Base-by-base conservation (phyloP, 805 yeast species). In the Lipomyces sp. region DNA sequence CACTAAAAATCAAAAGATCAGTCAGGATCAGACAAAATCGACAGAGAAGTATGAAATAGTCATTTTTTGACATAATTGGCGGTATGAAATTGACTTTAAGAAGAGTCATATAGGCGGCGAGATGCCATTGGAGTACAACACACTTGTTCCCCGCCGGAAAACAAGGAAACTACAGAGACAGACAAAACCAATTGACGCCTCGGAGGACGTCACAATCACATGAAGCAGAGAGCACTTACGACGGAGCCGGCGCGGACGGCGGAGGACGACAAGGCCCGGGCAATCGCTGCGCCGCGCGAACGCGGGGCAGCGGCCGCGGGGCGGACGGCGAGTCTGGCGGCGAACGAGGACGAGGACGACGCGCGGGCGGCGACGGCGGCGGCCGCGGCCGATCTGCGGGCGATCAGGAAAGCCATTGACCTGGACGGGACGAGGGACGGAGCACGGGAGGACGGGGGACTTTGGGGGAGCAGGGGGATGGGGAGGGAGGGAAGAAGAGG, bases 1-100 rank as follows among this genome's bases (percentile, higher is more conserved):
- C 51, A 55, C 59, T 53, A 43, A 24, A 47, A 3, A 32, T 6
- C n/a, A n/a, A n/a, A n/a, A n/a, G n/a, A n/a, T n/a, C n/a, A n/a
- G n/a, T n/a, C n/a, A n/a, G n/a, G n/a, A n/a, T n/a, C n/a, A n/a
- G n/a, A n/a, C n/a, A n/a, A n/a, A n/a, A n/a, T n/a, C n/a, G n/a
- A n/a, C n/a, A n/a, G n/a, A n/a, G n/a, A n/a, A n/a, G n/a, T n/a
- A n/a, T n/a, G n/a, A n/a, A n/a, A n/a, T n/a, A n/a, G n/a, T n/a
- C n/a, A n/a, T n/a, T n/a, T n/a, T n/a, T n/a, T n/a, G n/a, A n/a
- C n/a, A n/a, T n/a, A n/a, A n/a, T n/a, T n/a, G n/a, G n/a, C n/a
- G n/a, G n/a, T n/a, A n/a, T n/a, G n/a, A n/a, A n/a, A n/a, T n/a
- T n/a, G n/a, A n/a, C n/a, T n/a, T n/a, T n/a, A n/a, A n/a, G n/a